Evolutionary conservation across 805 yeast genomes (phyloP), one percentile per base, ranked within the genome.

Genomic region (Sugiyamaella floridensis): DNA sequence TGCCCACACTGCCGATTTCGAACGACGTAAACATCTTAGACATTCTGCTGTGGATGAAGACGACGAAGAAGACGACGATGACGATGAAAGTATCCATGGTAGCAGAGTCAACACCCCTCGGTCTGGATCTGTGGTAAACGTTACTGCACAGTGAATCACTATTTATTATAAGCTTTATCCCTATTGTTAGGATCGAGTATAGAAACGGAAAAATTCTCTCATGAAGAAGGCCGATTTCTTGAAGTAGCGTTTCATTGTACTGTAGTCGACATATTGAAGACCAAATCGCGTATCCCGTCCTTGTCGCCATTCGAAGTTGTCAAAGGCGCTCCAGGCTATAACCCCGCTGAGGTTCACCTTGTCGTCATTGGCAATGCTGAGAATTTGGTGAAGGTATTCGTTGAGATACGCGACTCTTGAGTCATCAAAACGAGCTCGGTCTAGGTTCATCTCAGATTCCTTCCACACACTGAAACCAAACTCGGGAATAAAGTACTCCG

Each of bases 261-360:
- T 41, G 44, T 49, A 58, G 50, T 60, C 56, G 19, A 60, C 56
- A 22, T 53, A 47, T 37, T 60, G 61, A 26, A 60, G 47, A 2
- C 63, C 63, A 45, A 60, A 60, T 15, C 60, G 43, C 4, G 55
- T 37, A 8, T 41, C 51, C 8, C 45, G 45, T 16, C 64, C 65
- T 37, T 53, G 67, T 34, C 69, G 65, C 62, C 70, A 69, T 53
- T 70, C 72, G 61, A 67, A 62, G 53, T 68, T 65, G 54, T 70
- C 73, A 32, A 63, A 60, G 50, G 63, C 59, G 15, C 68, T 60
- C 73, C 73, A 69, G 2, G 68, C 67, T 45, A 67, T 59, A 12
- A 67, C 66, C 11, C 71, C 71, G 19, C 58, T 56, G 26, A 70
- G 59, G 6, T 63, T 55, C 28, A 69, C 67, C 2, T 58, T 56